Conservation (phyloP, 2,329 filamentous ascomycete species). For the Rhinocladiella mackenziei region DNA sequence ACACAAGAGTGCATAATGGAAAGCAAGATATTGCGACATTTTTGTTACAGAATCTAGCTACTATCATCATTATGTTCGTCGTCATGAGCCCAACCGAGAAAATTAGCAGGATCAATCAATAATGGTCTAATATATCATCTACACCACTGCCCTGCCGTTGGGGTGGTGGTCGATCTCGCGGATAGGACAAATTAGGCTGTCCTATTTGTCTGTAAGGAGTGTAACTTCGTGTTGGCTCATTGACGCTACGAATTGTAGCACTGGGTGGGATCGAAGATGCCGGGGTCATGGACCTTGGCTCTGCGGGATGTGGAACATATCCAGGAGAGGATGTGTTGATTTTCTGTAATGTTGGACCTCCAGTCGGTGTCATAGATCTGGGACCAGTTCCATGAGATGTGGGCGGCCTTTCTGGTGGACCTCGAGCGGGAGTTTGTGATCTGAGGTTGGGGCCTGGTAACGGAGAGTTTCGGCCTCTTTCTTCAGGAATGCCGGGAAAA, state of each 20-base stretch:
- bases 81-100: conserved; percentile 7
- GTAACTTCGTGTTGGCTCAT: conserved; percentile 16
- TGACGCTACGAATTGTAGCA: conserved; percentile 16
- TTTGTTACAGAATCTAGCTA: conserved; percentile 21
- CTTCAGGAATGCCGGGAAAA: conserved; percentile 24
- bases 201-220: conserved; percentile 14
- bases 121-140: conserved; percentile 29
- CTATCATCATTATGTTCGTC: conserved; percentile 22
- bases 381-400: conserved; percentile 20
- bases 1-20: no score
- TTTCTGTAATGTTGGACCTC: conserved; percentile 20
- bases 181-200: conserved; percentile 4
- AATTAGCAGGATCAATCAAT: conserved; percentile 16
- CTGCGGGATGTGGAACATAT: conserved; percentile 21
- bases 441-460: conserved; percentile 20
- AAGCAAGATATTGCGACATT: conserved; percentile 14
- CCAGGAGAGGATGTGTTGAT: conserved; percentile 13
- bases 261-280: conserved; percentile 17
- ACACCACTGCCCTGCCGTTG: conserved; percentile 22
- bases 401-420: conserved; percentile 24
- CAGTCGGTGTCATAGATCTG: conserved; percentile 19
- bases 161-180: conserved; percentile 12
- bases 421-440: conserved; percentile 21
- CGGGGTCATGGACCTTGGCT: conserved; percentile 21
- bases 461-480: conserved; percentile 24